Evolutionary conservation across 2,329 filamentous ascomycete species (phyloP).

Genomic region (Neofusicoccum kwambonambiense): DNA sequence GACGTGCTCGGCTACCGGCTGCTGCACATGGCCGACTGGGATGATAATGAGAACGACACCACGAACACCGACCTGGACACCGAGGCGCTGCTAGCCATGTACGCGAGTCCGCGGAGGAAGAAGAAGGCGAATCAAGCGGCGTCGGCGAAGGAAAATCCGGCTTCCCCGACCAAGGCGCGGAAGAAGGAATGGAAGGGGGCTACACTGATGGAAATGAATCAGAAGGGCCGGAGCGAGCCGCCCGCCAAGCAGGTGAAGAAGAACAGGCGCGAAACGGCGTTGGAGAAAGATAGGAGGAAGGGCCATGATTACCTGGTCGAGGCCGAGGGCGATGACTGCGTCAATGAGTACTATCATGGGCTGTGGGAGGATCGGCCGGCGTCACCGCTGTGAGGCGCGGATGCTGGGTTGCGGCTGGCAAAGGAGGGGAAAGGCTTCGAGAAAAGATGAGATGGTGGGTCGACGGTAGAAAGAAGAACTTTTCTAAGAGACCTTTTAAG

Average conservation of each 20-base stretch:
- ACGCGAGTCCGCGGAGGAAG: neutral
- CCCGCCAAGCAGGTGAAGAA: neutral
- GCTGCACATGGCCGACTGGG: neutral
- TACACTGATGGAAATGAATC: too few species aligned
- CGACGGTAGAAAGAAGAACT: too few species aligned
- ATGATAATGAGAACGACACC: too few species aligned
- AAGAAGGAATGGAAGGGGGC: too few species aligned
- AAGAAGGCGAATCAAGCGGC: neutral
- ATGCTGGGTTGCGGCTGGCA: too few species aligned
- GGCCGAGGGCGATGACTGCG: neutral
- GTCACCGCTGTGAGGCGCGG: neutral
- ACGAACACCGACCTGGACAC: neutral
- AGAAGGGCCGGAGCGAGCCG: neutral
- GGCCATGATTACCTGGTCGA: neutral
- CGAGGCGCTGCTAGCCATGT: too few species aligned
- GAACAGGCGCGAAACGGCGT: neutral
- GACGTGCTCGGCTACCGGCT: slow-evolving; percentile 13
- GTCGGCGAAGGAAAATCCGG: too few species aligned
- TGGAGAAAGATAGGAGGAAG: neutral
- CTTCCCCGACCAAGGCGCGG: too few species aligned
- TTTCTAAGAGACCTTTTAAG: too few species aligned
- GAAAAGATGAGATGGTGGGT: too few species aligned
- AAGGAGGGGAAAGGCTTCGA: too few species aligned
- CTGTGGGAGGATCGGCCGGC: neutral
- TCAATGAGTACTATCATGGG: neutral